Base-by-base conservation (phyloP, 208 protist genomes). In the Herpetomonas tarakana region DNA sequence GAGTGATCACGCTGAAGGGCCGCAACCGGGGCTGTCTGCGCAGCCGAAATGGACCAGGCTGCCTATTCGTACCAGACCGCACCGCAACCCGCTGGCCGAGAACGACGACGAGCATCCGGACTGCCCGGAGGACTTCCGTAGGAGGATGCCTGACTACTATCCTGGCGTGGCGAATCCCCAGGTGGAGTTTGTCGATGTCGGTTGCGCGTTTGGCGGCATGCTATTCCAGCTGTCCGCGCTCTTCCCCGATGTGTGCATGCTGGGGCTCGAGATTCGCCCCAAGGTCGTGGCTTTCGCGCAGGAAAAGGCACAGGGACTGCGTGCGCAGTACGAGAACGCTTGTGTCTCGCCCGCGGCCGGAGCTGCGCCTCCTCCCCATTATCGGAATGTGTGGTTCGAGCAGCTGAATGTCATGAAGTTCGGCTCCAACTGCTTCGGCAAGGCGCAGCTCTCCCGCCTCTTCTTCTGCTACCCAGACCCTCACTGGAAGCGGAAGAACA, bases 391-490 rank as follows among this genome's bases (percentile, higher is more conserved):
- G 14, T 93, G 90, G 76, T 97, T 98, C 62, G 91, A 97, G 39
- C 92, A 93, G 52, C 75, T 92, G 35, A 99, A 99, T 70, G 95
- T 97, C 1, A 99, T 99, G 98, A 99, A 99, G 80, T 98, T 96
- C 62, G 81, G 98, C 19, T 95, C 96, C 16, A 98, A 98, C 65
- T 99, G 90, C 65, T 99, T 99, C 62, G 57, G 65, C 11, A 98
- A 98, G 59, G 97, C 91, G 3, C 97, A 98, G 82, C 72, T 99
- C 19, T 69, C 77, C 27, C 93, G 93, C 29, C 81, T 99, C 12
- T 99, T 99, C 61, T 99, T 99, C 61, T 96, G 98, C 64, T 99
- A 99, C 70, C 98, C 98, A 1, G 98, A 99, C 64, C 98, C 98
- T 21, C 98, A 99, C 65, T 99, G 97, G 80, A 99, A 99, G 74